These are phyloP conservation scores for Paramecium octaurelia DNA, from an alignment of 73 alveolate genomes.

Conservation along the genomic window DNA sequence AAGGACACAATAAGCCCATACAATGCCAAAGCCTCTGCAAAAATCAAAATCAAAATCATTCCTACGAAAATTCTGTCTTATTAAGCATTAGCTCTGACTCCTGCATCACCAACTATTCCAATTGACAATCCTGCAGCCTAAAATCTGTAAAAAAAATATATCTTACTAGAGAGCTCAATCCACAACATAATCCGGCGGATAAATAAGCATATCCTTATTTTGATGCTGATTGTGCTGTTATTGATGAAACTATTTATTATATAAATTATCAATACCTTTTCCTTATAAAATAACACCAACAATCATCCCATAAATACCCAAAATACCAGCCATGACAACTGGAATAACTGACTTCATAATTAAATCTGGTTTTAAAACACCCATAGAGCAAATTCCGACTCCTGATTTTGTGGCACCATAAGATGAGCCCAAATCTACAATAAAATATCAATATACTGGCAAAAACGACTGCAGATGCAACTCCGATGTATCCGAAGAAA, in stretches of 20 bases:
- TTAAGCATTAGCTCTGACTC: constrained; percentile 99
- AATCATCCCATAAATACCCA: constrained; percentile 99
- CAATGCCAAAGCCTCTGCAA: constrained; percentile 98
- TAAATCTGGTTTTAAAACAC: constrained; percentile 98
- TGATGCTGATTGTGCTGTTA: constrained; percentile 39
- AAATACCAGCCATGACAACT: constrained; percentile 99
- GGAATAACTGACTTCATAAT: constrained; percentile 98
- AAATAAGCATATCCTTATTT: constrained; percentile 92
- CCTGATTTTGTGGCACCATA: constrained; percentile 98
- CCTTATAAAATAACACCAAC: constrained; percentile 94
- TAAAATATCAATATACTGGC: constrained; percentile 68
- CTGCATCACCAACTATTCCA: constrained; percentile 99
- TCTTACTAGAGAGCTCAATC: constrained; percentile 89
- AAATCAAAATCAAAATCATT: constrained; percentile 94
- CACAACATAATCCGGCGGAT: constrained; percentile 97
- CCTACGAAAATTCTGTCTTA: constrained; percentile 98
- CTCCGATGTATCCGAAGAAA: constrained; percentile 87
- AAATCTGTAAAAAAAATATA: neutral
- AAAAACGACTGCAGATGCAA: constrained; percentile 80
- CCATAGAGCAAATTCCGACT: constrained; percentile 99
- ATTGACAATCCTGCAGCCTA: constrained; percentile 99
- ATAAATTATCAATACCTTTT: constrained; percentile 66
- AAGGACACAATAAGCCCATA: constrained; percentile 95
- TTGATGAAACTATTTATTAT: constrained; percentile 46
- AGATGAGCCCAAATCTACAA: constrained; percentile 87